Percentiles rank a stretch among this genome's conserved stretches.
phyloP scores from a whole-genome alignment of 371 early-diverging fungal species.

The Mortierella sp. region DNA sequence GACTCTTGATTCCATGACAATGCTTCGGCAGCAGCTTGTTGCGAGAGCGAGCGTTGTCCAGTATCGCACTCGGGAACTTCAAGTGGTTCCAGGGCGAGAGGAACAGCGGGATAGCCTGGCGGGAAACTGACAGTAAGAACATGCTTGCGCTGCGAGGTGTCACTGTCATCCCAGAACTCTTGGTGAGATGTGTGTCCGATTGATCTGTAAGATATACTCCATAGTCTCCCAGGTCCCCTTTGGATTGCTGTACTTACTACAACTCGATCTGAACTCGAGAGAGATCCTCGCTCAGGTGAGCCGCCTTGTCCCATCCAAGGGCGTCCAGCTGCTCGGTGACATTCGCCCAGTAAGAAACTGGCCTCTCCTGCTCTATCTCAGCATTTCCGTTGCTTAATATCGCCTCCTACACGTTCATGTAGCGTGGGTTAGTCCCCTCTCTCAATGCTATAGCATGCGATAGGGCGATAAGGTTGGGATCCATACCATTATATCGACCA shows the following conservation, averaged over 20 bases:
- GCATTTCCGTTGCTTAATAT: slow-evolving; percentile 17
- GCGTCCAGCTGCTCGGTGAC: slow-evolving; percentile 35
- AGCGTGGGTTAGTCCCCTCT: neutral
- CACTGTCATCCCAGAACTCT: slow-evolving; percentile 6
- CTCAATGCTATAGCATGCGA: too few relatives aligned
- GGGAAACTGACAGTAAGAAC: slow-evolving; percentile 29
- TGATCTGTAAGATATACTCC: too few relatives aligned
- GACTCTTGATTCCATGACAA: neutral
- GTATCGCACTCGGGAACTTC: slow-evolving; percentile 24
- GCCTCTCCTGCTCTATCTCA: slow-evolving; percentile 6
- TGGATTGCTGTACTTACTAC: slow-evolving; percentile 12
- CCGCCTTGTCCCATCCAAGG: slow-evolving; percentile 40
- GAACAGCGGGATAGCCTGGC: slow-evolving; percentile 26
- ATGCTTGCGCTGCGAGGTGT: slow-evolving; percentile 31
- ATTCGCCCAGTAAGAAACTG: slow-evolving; percentile 28
- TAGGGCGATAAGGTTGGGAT: too few relatives aligned
- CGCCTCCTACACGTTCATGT: slow-evolving; percentile 21
- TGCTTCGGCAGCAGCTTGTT: neutral
- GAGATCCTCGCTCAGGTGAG: slow-evolving; percentile 24
- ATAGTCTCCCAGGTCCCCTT: too few relatives aligned
- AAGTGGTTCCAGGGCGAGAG: slow-evolving; percentile 26
- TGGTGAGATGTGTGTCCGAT: neutral
- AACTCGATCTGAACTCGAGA: slow-evolving; percentile 30
- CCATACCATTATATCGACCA: slow-evolving; percentile 46
- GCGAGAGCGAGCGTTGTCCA: slow-evolving; percentile 9